phyloP scores from a whole-genome alignment of 1,284 basidiomycete species.

The Kwoniella shivajii region DNA sequence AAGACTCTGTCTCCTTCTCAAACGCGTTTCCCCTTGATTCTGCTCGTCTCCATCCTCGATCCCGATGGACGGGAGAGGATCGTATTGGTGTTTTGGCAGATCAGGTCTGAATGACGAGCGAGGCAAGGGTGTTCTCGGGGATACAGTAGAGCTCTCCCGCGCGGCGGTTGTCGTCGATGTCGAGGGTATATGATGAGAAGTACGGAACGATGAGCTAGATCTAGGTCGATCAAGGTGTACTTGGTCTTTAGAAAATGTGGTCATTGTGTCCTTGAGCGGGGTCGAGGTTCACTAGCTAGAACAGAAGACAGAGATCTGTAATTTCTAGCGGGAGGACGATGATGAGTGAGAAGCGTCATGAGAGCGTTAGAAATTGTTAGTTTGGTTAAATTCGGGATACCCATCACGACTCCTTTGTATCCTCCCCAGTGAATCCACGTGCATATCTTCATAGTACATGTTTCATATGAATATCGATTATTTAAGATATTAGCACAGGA shows the following conservation, averaged over 20 bases:
- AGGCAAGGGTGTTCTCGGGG: slow-evolving; percentile 2
- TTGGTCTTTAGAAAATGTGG: background rate
- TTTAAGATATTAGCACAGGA: too few species aligned
- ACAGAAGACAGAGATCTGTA: too few species aligned
- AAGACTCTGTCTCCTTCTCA: slow-evolving; percentile 10
- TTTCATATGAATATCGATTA: too few species aligned
- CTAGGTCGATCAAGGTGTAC: background rate
- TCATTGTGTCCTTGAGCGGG: too few species aligned
- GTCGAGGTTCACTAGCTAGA: too few species aligned
- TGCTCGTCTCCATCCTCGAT: background rate
- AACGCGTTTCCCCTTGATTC: background rate
- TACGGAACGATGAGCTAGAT: background rate
- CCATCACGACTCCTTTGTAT: too few species aligned
- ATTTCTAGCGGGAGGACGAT: too few species aligned
- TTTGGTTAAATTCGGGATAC: too few species aligned
- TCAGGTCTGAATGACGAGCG: background rate
- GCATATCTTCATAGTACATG: too few species aligned
- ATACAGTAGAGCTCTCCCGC: background rate
- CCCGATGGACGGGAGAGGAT: background rate
- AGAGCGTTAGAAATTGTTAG: too few species aligned
- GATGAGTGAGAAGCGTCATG: too few species aligned
- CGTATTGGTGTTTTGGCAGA: background rate
- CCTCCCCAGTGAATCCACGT: too few species aligned
- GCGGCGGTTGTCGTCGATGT: background rate
- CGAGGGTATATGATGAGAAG: background rate